Base-by-base conservation (phyloP, 106 monocot genomes). In the Apostasia shenzhenica region DNA sequence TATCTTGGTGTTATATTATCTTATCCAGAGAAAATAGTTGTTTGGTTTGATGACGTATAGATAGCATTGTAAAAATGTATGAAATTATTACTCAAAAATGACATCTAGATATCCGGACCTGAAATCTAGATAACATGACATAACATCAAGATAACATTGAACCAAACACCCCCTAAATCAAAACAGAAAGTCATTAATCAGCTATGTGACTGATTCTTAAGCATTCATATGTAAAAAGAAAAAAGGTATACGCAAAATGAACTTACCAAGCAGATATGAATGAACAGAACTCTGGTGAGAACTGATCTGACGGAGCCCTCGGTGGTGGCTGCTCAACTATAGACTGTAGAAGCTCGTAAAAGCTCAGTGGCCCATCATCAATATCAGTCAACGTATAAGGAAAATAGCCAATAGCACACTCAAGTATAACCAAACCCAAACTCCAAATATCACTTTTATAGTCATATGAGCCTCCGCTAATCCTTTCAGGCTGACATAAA, bases 361-460 rank as follows among this genome's bases (percentile, higher is more conserved):
- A 97, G 76, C 84, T 87, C 70, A 82, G 45, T 65, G 79, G 83
- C 14, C 89, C 82, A 71, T 84, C 90, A 74, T 78, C 87, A 53
- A 83, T 75, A 69, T 97, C 86, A 65, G 72, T 73, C 47, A 84
- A 81, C 64, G 80, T 80, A 48, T 97, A 97, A 49, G 97, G 92
- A 70, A 97, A 97, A 42, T 76, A 80, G n/a, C 97, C 92, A 48
- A 87, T 89, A 55, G 92, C 92, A 77, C 97, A 97, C 78, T 97
- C 97, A 45, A 97, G 92, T 69, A 92, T 89, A 63, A 97, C 97
- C 65, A 97, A 77, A 7, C 92, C 97, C 70, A 92, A 79, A 70
- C 97, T 97, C 97, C 97, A 97, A 14, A 97, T 92, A 75, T 97
- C 95, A 82, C 92, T 92, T 70, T 87, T 97, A 71, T 79, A 87